Evolutionary conservation across 2,329 filamentous ascomycete genomes (phyloP), one percentile per base, ranked within the genome.

Genomic region (Fusarium succisae): DNA sequence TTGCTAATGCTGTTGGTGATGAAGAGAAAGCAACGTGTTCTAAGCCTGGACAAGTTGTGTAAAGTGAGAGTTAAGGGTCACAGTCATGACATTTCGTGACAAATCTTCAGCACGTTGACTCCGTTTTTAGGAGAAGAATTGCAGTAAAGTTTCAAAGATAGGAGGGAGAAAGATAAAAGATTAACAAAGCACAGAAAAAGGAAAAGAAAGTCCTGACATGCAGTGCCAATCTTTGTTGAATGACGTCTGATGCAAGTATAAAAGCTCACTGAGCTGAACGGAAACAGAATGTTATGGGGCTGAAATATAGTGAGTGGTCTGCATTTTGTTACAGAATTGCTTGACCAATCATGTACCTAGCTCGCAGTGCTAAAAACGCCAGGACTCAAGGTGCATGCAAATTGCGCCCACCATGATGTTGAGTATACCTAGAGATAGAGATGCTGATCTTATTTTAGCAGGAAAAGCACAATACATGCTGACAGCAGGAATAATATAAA

Each of bases 21-120:
- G 67, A 28, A 26, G 28, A 41, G 41, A 51, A 43, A 50, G 70
- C 72, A 78, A 78, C 76, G 76, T 77, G 76, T 74, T 77, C 74
- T 51, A 47, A 72, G 61, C 26, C 30, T 67, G 12, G 20, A 39
- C 30, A 57, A 65, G 38, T 51, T 44, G 43, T 59, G 54, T 41
- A 17, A 48, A 53, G 26, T 18, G 22, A 35, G 35, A 47, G 26
- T n/a, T 47, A 35, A 39, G 30, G 47, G n/a, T 47, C 41, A 55
- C 69, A 39, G 35, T 24, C 17, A 63, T n/a, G 39, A 41, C 30
- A 45, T 45, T 56, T 8, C n/a, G 20, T 17, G 20, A 8, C 6
- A 28, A 39, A 13, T 18, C 22, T 24, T 8, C 6, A 26, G 30
- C 35, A 48, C 20, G 20, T 28, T 37, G n/a, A 56, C 17, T 24